Evolutionary conservation across 2,329 filamentous ascomycete species (phyloP), one percentile per base, ranked within the genome.

Genomic region (Epicoccum sorghinum): DNA sequence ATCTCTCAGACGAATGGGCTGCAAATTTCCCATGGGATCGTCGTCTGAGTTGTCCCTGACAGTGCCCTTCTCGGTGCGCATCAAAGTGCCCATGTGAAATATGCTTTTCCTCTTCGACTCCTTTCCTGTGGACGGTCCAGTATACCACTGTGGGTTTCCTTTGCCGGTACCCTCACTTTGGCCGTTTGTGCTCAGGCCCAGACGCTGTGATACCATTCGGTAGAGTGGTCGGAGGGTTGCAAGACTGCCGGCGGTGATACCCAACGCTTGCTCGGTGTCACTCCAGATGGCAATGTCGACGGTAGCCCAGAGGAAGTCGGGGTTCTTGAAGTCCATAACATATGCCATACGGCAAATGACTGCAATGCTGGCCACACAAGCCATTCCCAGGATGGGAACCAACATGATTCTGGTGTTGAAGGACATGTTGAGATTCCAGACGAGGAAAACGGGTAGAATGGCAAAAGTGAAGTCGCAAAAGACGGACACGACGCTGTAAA

Each of bases 381-480:
- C 82, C 69, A 84, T 77, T 36, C 79, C 75, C 3, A 85, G 65
- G 42, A 85, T 75, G 3, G 77, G 60, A 4, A 75, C 77, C 25
- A 84, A 73, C 13, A 77, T 71, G 5, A 77, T 47, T 60, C 83
- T 83, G 3, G 78, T 80, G 33, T 74, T 72, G 35, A 66, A 66
- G 37, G 78, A 78, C 70, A 84, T 80, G 52, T 80, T 77, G 32
- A 83, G 72, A 18, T 78, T 70, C 79, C 80, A 83, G 0, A 85
- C 71, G 35, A 85, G 76, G 10, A 77, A 76, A 6, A 83, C 74
- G 0, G 83, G 82, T 4, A 85, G 64, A 3, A 82, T 62, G 2
- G 78, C 81, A 10, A 83, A 74, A 1, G 75, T 75, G 69, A 80
- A 79, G 57, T 85, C 82, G 38, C 73, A 77, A 4, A 78, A 52